phyloP scores from a whole-genome alignment of 306 rosid genomes.

The Cucumis sativus region Cucumber_9930_V3 NC_026659.2:7958501-7959000 shows the following conservation, averaged over 20 bases:
- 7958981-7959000: slow-evolving; percentile 11
- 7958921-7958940: background rate
- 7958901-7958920: background rate
- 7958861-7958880: slow-evolving; percentile 21
- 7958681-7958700: slow-evolving; percentile 14
- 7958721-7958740: slow-evolving; percentile 14
- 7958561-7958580: background rate
- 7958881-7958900: slow-evolving; percentile 1
- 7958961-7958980: slow-evolving; percentile 10
- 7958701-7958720: slow-evolving; percentile 21
- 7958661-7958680: slow-evolving; percentile 30
- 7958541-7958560: background rate
- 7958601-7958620: slow-evolving; percentile 5
- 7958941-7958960: background rate
- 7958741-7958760: slow-evolving; percentile 17
- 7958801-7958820: slow-evolving; percentile 4
- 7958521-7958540: too few relatives aligned
- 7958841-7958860: slow-evolving; percentile 19
- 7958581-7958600: slow-evolving; percentile 21
- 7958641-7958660: slow-evolving; percentile 37
- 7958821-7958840: slow-evolving; percentile 12
- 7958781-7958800: slow-evolving; percentile 11
- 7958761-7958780: slow-evolving; percentile 30
- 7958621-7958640: slow-evolving; percentile 22
- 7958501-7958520: too few relatives aligned